A percentile compares a stretch with the other conserved stretches of the same genome.
phyloP scores from a whole-genome alignment of 2,329 filamentous ascomycete genomes.

The Teratosphaeria pseudoeucalypti region DNA sequence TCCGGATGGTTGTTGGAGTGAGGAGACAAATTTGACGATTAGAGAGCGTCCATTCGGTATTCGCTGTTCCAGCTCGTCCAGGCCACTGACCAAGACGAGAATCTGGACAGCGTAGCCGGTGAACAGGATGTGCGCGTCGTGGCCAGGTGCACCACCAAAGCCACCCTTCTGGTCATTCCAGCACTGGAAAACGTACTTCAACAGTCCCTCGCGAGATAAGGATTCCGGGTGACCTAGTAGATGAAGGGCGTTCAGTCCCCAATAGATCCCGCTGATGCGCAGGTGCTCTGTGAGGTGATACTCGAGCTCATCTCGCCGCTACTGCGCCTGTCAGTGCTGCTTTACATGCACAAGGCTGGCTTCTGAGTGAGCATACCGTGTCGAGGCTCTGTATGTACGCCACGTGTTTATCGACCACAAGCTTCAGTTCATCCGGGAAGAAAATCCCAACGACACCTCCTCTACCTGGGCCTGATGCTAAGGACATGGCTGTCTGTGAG shows the following conservation, averaged over 20 bases:
- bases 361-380: constrained; percentile 47
- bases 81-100: constrained; percentile 72
- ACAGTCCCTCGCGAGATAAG: constrained; percentile 67
- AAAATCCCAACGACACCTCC: constrained; percentile 31
- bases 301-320: constrained; percentile 86
- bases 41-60: constrained; percentile 57
- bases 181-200: constrained; percentile 93
- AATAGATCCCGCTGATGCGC: constrained; percentile 90
- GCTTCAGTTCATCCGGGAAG: constrained; percentile 38
- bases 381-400: constrained; percentile 89
- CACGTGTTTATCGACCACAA: constrained; percentile 61
- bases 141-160: constrained; percentile 85
- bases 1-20: constrained; percentile 68
- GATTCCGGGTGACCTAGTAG: constrained; percentile 72
- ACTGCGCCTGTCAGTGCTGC: constrained; percentile 29
- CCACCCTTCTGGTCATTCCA: constrained; percentile 71
- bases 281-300: constrained; percentile 98
- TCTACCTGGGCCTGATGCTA: constrained; percentile 50
- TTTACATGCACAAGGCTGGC: constrained; percentile 9
- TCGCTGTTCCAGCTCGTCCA: constrained; percentile 67
- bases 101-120: constrained; percentile 94
- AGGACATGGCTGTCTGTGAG: constrained; percentile 39
- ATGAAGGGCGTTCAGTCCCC: constrained; percentile 84
- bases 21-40: constrained; percentile 72
- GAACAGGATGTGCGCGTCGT: constrained; percentile 93